phyloP scores from a whole-genome alignment of 169 alveolate species.

The Sarcocystis neurona region DNA sequence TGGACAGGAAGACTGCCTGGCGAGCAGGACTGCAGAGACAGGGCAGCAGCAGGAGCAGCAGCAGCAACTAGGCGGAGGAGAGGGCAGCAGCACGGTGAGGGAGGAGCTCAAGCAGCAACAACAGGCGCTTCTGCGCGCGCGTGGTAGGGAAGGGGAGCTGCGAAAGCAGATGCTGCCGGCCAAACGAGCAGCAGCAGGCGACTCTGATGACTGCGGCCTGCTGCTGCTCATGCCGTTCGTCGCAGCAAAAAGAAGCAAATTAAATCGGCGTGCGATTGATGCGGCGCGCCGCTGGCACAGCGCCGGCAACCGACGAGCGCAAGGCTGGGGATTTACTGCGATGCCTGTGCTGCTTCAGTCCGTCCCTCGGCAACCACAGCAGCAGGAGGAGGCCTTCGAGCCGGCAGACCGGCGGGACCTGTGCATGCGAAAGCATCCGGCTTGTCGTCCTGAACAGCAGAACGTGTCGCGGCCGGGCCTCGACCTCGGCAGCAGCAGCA shows the following conservation, averaged over 20 bases:
- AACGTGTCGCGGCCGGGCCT: no score
- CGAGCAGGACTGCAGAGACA: neutral
- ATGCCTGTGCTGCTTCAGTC: no score
- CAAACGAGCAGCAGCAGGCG: slow-evolving; percentile 13
- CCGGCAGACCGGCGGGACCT: no score
- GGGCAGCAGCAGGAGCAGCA: neutral
- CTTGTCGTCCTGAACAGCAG: no score
- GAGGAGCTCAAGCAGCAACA: no score
- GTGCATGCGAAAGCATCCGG: no score
- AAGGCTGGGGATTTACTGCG: slow-evolving; percentile 31
- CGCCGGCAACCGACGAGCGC: neutral
- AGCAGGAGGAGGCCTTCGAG: no score
- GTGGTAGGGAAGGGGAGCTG: no score
- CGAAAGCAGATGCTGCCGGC: neutral
- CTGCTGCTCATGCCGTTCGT: slow-evolving; percentile 33
- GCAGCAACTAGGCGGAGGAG: neutral
- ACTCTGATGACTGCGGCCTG: neutral
- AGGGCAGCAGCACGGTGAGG: no score
- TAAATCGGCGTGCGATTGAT: neutral
- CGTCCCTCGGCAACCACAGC: no score
- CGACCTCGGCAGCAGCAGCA: no score
- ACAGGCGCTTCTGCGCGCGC: no score
- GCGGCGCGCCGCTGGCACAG: neutral
- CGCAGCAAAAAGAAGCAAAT: neutral
- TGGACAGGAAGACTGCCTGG: neutral